Base-by-base conservation (phyloP, 768 basidiomycete genomes). In the Lactarius sanguifluus region DNA sequence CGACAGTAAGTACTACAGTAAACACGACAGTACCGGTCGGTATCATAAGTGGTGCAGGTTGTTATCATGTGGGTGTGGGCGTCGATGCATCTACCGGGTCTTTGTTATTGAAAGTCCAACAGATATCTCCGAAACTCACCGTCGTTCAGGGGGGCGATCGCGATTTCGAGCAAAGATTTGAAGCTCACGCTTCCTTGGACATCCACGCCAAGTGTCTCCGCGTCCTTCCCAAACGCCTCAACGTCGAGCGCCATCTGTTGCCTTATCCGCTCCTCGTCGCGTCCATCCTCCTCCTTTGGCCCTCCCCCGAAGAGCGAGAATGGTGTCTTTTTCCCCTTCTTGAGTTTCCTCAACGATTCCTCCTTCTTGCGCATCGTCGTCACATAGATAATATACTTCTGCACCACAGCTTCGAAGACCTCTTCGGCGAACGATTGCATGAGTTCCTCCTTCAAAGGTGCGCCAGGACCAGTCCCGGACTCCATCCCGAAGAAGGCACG, bases 311-410 rank as follows among this genome's bases (percentile, higher is more conserved):
- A 97, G 30, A 97, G 80, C 4, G 92, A 92, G 75, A 93, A 91
- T 0, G 87, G 81, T 0, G 81, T 79, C 70, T 89, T 92, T 72
- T 92, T 93, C 54, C 91, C 90, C 75, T 92, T 96, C 74, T 95
- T 94, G 71, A 96, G 81, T 43, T 91, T 84, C 45, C 89, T 82
- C 30, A 98, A 79, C 13, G 92, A 90, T 73, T 95, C 94, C 69
- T 98, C 94, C 9, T 93, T 93, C 80, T 96, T 96, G 76, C 88
- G 91, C 84, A 96, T 94, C 1, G 86, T 85, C 12, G 86, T 81
- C 28, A 98, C 81, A 73, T 92, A 90, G 64, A 83, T 82, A 15
- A 89, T 86, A 64, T 70, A 89, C 88, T 85, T 85, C 72, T 87
- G 86, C 28, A 85, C 82, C 41, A 92, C 88, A 60, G 80, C 81